These are phyloP conservation scores for Chlorella ohadii DNA, from an alignment of 139 green algal genomes.

Conservation along the genomic window DNA sequence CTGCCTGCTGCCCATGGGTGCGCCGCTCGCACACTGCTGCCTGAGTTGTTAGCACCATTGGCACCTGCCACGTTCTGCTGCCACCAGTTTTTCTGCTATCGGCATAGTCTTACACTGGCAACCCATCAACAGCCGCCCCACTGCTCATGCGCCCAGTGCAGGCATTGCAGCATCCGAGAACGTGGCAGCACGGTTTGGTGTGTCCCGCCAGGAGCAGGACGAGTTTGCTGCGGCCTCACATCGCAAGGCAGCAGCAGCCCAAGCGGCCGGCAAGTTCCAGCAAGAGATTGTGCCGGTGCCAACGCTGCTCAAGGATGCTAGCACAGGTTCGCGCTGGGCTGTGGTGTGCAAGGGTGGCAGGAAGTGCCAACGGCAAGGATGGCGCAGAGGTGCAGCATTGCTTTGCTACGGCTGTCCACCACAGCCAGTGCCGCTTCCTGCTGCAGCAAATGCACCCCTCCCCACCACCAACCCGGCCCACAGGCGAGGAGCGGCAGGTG, in stretches of 20 bases:
- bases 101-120: too few species aligned
- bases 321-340: constrained; percentile 57
- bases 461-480: background rate
- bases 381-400: background rate
- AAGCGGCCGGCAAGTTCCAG: constrained; percentile 84
- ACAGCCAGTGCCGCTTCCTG: too few species aligned
- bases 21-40: background rate
- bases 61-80: too few species aligned
- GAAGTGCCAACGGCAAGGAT: too few species aligned
- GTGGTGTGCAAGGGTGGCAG: too few species aligned
- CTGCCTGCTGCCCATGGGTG: constrained; percentile 97
- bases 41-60: too few species aligned
- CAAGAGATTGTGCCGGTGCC: constrained; percentile 96
- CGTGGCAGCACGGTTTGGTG: constrained; percentile 89
- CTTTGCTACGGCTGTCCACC: background rate
- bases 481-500: constrained; percentile 75
- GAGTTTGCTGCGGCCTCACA: constrained; percentile 84
- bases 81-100: too few species aligned
- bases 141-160: background rate
- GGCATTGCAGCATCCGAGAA: constrained; percentile 97
- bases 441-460: background rate
- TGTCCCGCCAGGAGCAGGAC: constrained; percentile 65
- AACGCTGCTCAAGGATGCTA: constrained; percentile 86
- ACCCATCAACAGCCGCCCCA: background rate
- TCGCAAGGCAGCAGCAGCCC: constrained; percentile 84